These are phyloP conservation scores for Mycosphaerella sp. DNA, from an alignment of 2,329 filamentous ascomycete genomes.

Conservation along the genomic window DNA sequence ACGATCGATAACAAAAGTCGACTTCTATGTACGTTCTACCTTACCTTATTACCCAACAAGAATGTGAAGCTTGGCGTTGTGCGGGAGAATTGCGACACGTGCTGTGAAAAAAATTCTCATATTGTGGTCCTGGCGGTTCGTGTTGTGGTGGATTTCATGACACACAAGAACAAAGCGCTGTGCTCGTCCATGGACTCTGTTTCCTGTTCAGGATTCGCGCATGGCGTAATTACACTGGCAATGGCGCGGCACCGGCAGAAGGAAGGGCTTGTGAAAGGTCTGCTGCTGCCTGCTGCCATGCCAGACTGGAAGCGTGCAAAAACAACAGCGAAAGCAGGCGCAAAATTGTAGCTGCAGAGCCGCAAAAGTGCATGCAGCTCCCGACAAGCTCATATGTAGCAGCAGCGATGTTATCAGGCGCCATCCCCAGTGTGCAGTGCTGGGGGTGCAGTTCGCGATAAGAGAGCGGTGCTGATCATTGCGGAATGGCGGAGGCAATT, in stretches of 20 bases:
- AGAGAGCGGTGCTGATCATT: neutral
- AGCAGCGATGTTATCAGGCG: conserved; percentile 1
- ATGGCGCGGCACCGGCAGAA: conserved; percentile 6
- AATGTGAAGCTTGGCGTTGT: neutral
- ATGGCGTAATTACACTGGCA: conserved; percentile 6
- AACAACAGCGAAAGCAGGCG: neutral
- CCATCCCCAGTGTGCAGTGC: neutral
- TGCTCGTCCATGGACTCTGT: conserved; percentile 11
- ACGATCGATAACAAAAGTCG: neutral
- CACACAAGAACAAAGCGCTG: neutral
- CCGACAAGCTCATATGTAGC: neutral
- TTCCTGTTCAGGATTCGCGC: conserved; percentile 12
- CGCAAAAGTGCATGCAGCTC: conserved; percentile 7
- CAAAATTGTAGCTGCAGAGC: neutral
- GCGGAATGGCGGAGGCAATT: too few species aligned
- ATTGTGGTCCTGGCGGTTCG: neutral
- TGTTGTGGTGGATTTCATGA: conserved; percentile 1
- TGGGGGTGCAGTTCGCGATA: conserved; percentile 2
- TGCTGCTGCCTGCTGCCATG: too few species aligned
- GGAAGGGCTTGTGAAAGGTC: conserved; percentile 7
- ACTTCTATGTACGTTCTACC: neutral
- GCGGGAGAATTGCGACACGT: neutral
- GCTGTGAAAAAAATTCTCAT: neutral
- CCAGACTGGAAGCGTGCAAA: neutral
- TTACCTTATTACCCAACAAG: neutral